Evolutionary conservation across 2,329 filamentous ascomycete species (phyloP).

Genomic region (Conoideocrella luteorostrata): DNA sequence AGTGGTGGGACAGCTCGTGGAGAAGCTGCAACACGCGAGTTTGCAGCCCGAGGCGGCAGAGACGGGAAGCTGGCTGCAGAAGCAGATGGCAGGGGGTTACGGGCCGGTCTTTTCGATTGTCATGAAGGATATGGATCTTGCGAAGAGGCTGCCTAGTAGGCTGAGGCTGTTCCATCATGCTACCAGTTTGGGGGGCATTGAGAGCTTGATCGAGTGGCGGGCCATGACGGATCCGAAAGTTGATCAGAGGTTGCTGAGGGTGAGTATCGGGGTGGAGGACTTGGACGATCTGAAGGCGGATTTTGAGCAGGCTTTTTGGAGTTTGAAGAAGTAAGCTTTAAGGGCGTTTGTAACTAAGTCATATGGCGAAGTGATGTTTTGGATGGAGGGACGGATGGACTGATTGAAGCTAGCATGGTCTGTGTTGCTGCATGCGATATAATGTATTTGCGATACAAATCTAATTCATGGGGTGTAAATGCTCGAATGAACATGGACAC

Average conservation of each 20-base stretch:
- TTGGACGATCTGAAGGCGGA: conserved; percentile 80
- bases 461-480: too few relatives aligned
- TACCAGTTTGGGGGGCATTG: conserved; percentile 87
- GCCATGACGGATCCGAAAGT: conserved; percentile 75
- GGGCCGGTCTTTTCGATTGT: conserved; percentile 80
- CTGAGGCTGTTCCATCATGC: conserved; percentile 86
- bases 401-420: too few relatives aligned
- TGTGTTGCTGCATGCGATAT: too few relatives aligned
- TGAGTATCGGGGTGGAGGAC: conserved; percentile 83
- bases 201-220: conserved; percentile 95
- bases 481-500: too few relatives aligned
- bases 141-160: conserved; percentile 68
- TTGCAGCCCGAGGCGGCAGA: conserved; percentile 59
- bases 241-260: conserved; percentile 64
- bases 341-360: not conserved
- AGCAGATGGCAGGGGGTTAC: conserved; percentile 88
- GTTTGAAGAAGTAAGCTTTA: conserved; percentile 28
- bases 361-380: not conserved
- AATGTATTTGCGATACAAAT: too few relatives aligned
- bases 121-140: conserved; percentile 53
- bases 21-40: conserved; percentile 67
- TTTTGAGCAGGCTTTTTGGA: conserved; percentile 59
- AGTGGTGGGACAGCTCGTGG: conserved; percentile 48
- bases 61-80: conserved; percentile 62
- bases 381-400: not conserved